Evolutionary conservation across 2,329 filamentous ascomycete genomes (phyloP), one percentile per base, ranked within the genome.

Genomic region (Phyllachora maydis): DNA sequence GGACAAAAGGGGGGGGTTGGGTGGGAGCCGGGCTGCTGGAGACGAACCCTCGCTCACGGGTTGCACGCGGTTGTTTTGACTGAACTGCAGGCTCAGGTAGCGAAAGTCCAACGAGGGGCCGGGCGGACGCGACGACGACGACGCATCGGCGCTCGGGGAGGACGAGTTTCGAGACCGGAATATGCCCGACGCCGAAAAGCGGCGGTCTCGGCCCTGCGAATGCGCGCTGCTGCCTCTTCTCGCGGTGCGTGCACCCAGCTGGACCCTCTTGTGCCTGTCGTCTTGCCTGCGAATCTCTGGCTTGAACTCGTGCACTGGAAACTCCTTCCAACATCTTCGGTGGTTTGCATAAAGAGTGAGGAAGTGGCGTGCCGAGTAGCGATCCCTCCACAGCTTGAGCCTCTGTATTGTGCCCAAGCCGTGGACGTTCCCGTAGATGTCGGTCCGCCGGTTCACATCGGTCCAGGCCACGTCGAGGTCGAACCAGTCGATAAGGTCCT

Each of bases 391-490:
- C 14, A 61, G 40, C 39, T 61, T 61, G 30, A 61, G 45, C 24
- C 57, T 43, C 37, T 61, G 57, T 19, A 60, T 57, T 2, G 56
- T 52, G 2, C 54, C 56, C 25, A 62, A 46, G 11, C 57, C 57
- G 26, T 51, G 50, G 8, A 61, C 47, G 16, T 50, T 58, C 21
- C 56, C 57, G 29, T 59, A 59, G 10, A 37, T 39, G 36, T 61
- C 56, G 3, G 53, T 59, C 18, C 56, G 47, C 22, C 51, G 43
- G 29, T 61, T 53, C 4, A 45, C 38, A 30, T 61, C 56, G 12
- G 55, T 56, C 56, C 57, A 62, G 17, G 56, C 43, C 7, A 61
- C 56, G 29, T 62, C 56, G 16, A 59, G 47, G 28, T 62, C 57
- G 26, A 53, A 61, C 36, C 56, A 60, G 32, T 52, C 56, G 16